Base-by-base conservation (phyloP, 805 yeast genomes). In the Yarrowia keelungensis region DNA sequence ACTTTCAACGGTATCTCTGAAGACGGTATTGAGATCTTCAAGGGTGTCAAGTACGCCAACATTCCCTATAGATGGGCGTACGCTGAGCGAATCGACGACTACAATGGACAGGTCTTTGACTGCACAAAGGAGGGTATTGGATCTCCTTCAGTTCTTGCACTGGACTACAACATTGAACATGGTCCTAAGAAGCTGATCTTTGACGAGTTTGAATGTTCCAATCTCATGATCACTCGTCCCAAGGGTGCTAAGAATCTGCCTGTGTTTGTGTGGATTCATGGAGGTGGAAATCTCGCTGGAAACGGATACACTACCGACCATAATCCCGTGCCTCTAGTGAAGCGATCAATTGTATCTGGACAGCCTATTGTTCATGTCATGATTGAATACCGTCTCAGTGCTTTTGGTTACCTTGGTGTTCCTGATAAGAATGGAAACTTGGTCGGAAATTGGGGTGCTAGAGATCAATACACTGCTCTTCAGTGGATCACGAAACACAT, bases 401-500 rank as follows among this genome's bases (percentile, higher is more conserved):
- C 47, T 26, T 42, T 56, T 5, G 62, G 62, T 9, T 56, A 56
- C 10, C 38, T 56, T 9, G 62, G 39, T 26, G 62, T 56, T 41
- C 62, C 62, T 1, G 61, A 54, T 9, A n/a, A 11, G 5, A 26
- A 56, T 11, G 62, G 62, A 14, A 56, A 56, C 7, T 26, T 36
- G 62, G 62, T 56, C 9, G 62, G 62, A 9, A 56, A 56, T 15
- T 56, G 62, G 62, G 62, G 62, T n/a, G 62, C 62, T n/a, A 12
- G 62, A 26, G 62, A 56, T 9, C 62, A 56, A 16, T 56, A 41
- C n/a, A 42, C 39, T 9, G 62, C 62, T n/a, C 7, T 56, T 22
- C 22, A 56, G 5, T 56, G 62, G 62, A 56, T 56, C 38, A 15
- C 47, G 26, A 41, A 76, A 67, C 74, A 82, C 72, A 83, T 84